phyloP scores from a whole-genome alignment of 2,329 filamentous ascomycete species.

The Colletotrichum orchidophilum region DNA sequence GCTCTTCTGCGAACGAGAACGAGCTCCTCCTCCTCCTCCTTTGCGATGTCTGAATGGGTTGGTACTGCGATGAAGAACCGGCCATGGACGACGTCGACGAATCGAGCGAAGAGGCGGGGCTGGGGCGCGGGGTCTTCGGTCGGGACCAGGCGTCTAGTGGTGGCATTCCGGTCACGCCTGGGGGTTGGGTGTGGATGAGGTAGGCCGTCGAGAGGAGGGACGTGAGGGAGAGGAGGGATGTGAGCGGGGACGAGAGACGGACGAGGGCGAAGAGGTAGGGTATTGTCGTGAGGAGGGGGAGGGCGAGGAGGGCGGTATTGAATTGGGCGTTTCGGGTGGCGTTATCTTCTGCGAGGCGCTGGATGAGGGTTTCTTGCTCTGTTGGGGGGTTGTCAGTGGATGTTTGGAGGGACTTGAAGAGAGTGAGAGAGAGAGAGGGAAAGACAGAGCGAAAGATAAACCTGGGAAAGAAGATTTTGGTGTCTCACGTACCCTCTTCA shows the following conservation, averaged over 20 bases:
- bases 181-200: slow-evolving; percentile 65
- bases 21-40: slow-evolving; percentile 33
- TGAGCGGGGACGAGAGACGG: slow-evolving; percentile 22
- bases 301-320: slow-evolving; percentile 63
- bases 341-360: slow-evolving; percentile 63
- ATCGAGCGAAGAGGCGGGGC: slow-evolving; percentile 20
- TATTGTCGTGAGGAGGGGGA: slow-evolving; percentile 66
- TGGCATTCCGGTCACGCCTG: slow-evolving; percentile 62
- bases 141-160: slow-evolving; percentile 56
- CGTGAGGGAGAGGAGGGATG: slow-evolving; percentile 48
- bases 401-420: slow-evolving; percentile 21
- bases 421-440: slow-evolving; percentile 34
- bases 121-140: slow-evolving; percentile 36
- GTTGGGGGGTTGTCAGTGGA: slow-evolving; percentile 34
- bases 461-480: too few relatives aligned
- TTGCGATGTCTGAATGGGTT: slow-evolving; percentile 5
- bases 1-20: slow-evolving; percentile 33
- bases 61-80: slow-evolving; percentile 12
- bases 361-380: slow-evolving; percentile 75
- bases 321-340: slow-evolving; percentile 66
- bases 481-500: slow-evolving; percentile 69
- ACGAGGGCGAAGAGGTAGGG: slow-evolving; percentile 64
- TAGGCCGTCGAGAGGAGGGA: slow-evolving; percentile 72
- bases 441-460: too few relatives aligned
- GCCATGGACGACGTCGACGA: slow-evolving; percentile 24